A percentile compares a stretch with the other conserved stretches of the same genome.
Evolutionary conservation across 805 yeast genomes (phyloP).

Genomic region (Pichia pseudocactophila): DNA sequence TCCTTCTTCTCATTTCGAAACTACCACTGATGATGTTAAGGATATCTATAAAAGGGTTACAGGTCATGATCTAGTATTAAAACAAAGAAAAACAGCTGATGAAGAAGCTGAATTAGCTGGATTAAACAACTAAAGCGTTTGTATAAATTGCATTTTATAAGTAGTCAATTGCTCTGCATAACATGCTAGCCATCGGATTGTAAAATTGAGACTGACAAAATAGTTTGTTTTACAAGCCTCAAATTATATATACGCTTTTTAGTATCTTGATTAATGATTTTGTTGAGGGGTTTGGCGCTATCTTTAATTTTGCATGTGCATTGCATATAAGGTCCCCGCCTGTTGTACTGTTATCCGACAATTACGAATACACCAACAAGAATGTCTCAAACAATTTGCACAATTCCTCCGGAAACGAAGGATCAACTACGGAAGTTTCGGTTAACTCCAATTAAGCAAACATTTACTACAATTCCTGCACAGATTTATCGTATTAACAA

Average conservation of each 20-base stretch:
- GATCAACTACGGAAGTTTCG: constrained; percentile 61
- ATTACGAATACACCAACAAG: not conserved
- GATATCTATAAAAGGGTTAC: constrained; percentile 86
- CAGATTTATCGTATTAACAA: constrained; percentile 53
- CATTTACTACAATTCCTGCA: constrained; percentile 54
- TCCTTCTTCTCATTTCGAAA: constrained; percentile 90
- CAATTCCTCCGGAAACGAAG: constrained; percentile 53
- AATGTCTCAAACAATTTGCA: constrained; percentile 47
- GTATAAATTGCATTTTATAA: not conserved
- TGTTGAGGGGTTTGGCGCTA: no score
- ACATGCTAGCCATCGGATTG: no score
- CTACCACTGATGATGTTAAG: constrained; percentile 93
- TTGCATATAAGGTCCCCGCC: no score
- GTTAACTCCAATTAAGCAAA: constrained; percentile 45
- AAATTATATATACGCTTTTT: no score
- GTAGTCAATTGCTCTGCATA: not conserved
- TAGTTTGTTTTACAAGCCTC: no score
- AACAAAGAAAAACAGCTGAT: constrained; percentile 61
- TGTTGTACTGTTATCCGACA: no score
- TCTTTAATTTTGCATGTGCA: no score
- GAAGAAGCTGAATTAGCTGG: constrained; percentile 46
- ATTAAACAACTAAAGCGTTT: constrained; percentile 12
- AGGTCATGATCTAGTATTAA: constrained; percentile 84
- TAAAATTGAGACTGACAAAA: no score
- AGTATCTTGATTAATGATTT: no score